phyloP scores from a whole-genome alignment of 208 protist species.

The Leptomonas pyrrhocoris region DNA sequence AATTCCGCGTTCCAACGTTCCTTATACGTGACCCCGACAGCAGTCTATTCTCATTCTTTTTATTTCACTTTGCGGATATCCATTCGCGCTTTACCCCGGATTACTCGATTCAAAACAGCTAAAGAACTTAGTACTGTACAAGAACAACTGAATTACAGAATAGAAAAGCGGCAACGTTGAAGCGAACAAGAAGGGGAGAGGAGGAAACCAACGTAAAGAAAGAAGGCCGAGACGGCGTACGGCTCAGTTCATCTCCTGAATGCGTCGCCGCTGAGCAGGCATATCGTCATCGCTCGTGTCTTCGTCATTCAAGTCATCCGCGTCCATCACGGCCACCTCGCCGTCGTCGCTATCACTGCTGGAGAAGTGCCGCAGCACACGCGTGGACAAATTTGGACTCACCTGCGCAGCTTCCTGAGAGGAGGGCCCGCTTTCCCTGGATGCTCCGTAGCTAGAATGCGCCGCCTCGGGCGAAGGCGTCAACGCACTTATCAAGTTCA shows the following conservation, averaged over 20 bases:
- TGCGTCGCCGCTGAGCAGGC: constrained; percentile 25
- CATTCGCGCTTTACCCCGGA: too few species aligned
- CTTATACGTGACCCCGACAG: too few species aligned
- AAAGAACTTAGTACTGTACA: neutral
- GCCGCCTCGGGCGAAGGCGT: constrained; percentile 9
- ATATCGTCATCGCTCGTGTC: constrained; percentile 58
- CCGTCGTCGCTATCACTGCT: constrained; percentile 22
- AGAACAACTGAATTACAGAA: neutral
- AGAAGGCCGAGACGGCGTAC: neutral
- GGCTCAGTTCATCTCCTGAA: constrained; percentile 61
- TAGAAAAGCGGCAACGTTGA: neutral
- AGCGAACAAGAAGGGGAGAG: neutral
- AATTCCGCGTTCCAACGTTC: too few species aligned
- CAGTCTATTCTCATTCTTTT: too few species aligned
- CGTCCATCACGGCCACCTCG: constrained; percentile 74
- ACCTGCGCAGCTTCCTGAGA: neutral
- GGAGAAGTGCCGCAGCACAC: constrained; percentile 5
- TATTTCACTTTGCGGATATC: too few species aligned
- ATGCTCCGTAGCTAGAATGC: neutral
- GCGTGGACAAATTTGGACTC: constrained; percentile 1
- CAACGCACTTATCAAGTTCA: constrained; percentile 73
- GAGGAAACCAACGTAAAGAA: neutral
- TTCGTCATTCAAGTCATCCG: constrained; percentile 64
- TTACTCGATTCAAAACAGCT: too few species aligned
- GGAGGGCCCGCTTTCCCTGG: neutral